These are phyloP conservation scores for Aechmea fasciata DNA, from an alignment of 176 grass and related monocot species.

Conservation along the genomic window DNA sequence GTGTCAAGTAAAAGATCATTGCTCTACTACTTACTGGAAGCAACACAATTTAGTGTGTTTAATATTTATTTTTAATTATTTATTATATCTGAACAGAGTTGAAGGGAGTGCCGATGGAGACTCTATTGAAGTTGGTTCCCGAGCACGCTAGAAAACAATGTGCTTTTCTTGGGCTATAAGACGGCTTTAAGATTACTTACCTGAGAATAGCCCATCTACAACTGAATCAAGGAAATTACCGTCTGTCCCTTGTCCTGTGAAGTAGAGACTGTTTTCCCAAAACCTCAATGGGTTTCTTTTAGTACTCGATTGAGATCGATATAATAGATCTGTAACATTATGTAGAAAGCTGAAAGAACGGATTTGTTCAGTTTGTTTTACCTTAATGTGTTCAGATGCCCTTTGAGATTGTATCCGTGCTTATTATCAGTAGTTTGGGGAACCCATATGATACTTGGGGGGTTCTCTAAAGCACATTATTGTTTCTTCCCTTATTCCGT, in stretches of 20 bases:
- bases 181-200: slow-evolving; percentile 1
- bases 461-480: no score
- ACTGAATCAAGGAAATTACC: no score
- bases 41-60: no score
- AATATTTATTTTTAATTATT: slow-evolving; percentile 23
- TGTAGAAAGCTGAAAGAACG: slow-evolving; percentile 1
- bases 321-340: slow-evolving; percentile 9
- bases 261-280: no score
- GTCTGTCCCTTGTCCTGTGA: background rate
- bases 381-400: background rate
- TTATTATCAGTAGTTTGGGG: no score
- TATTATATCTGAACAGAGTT: slow-evolving; percentile 38
- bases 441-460: no score
- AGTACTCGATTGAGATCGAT: background rate
- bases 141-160: slow-evolving; percentile 54
- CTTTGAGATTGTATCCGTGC: no score
- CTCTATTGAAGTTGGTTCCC: slow-evolving; percentile 57
- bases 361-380: background rate
- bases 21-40: slow-evolving; percentile 1
- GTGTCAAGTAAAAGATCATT: slow-evolving; percentile 1
- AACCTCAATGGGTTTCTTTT: slow-evolving; percentile 4
- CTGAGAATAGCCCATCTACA: background rate
- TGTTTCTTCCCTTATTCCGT: no score
- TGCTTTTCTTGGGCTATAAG: slow-evolving; percentile 25
- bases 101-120: slow-evolving; percentile 46